Evolutionary conservation across 352 stramenopile species (phyloP).

Genomic region (Phytophthora hybrid): DNA sequence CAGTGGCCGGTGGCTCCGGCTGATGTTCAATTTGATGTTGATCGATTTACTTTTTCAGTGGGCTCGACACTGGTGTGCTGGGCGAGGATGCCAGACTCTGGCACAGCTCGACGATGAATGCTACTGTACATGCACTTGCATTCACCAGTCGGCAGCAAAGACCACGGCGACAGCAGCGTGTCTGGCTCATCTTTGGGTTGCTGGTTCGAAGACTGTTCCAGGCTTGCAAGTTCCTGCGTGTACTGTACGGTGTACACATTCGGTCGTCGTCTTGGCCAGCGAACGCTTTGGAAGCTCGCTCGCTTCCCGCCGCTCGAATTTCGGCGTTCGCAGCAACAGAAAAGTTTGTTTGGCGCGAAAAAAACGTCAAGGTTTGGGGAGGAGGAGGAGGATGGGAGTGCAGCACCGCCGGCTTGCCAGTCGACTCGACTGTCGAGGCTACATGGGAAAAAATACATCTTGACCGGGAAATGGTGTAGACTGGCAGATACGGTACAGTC

Average conservation of each 20-base stretch:
- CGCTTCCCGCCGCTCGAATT: slow-evolving; percentile 3
- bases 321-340: slow-evolving; percentile 5
- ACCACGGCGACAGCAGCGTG: background rate
- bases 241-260: no score
- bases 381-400: no score
- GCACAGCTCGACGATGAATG: background rate
- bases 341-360: background rate
- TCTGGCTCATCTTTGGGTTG: slow-evolving; percentile 16
- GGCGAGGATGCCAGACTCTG: background rate
- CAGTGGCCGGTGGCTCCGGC: no score
- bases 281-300: slow-evolving; percentile 13
- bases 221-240: slow-evolving; percentile 1
- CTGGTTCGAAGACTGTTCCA: slow-evolving; percentile 13
- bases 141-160: slow-evolving; percentile 1
- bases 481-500: no score
- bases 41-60: no score
- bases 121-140: no score
- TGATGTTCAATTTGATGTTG: no score
- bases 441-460: no score
- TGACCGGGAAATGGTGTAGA: no score
- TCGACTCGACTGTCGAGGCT: no score
- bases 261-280: slow-evolving; percentile 7
- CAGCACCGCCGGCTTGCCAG: no score
- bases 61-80: background rate
- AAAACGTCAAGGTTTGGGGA: no score